phyloP scores from a whole-genome alignment of 1,139 yeast species.

The Yamadazyma dushanensis region DNA sequence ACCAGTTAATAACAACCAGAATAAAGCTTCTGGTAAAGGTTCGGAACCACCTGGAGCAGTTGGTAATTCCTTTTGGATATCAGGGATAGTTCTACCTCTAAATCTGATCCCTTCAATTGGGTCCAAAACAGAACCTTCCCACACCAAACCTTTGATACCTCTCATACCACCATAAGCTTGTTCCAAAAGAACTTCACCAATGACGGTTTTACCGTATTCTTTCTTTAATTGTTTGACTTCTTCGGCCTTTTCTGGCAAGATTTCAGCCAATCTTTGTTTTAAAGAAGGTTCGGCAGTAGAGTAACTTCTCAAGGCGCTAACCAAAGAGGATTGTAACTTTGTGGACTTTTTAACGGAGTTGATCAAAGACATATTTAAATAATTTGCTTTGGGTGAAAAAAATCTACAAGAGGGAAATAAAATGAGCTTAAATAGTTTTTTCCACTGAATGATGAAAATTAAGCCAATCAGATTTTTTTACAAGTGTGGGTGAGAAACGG shows the following conservation, averaged over 20 bases:
- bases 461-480: conserved; percentile 12
- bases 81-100: conserved; percentile 98
- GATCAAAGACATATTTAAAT: conserved; percentile 13
- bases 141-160: conserved; percentile 95
- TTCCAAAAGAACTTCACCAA: conserved; percentile 91
- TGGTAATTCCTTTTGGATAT: conserved; percentile 89
- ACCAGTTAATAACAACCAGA: conserved; percentile 91
- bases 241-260: conserved; percentile 89
- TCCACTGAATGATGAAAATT: conserved; percentile 3
- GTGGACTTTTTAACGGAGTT: conserved; percentile 15
- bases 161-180: conserved; percentile 99
- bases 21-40: conserved; percentile 89
- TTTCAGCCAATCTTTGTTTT: conserved; percentile 90
- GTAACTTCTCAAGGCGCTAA: conserved; percentile 15
- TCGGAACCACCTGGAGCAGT: conserved; percentile 85
- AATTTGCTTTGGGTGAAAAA: conserved; percentile 1
- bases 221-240: conserved; percentile 87
- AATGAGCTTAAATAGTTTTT: conserved; percentile 6
- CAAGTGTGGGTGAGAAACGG: background rate
- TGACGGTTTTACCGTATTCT: conserved; percentile 85
- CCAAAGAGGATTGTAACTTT: conserved; percentile 10
- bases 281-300: conserved; percentile 47
- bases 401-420: conserved; percentile 1
- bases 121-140: conserved; percentile 99
- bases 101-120: conserved; percentile 98